Evolutionary conservation across 352 stramenopile species (phyloP).

Genomic region (Pilasporangium apinafurcum): DNA sequence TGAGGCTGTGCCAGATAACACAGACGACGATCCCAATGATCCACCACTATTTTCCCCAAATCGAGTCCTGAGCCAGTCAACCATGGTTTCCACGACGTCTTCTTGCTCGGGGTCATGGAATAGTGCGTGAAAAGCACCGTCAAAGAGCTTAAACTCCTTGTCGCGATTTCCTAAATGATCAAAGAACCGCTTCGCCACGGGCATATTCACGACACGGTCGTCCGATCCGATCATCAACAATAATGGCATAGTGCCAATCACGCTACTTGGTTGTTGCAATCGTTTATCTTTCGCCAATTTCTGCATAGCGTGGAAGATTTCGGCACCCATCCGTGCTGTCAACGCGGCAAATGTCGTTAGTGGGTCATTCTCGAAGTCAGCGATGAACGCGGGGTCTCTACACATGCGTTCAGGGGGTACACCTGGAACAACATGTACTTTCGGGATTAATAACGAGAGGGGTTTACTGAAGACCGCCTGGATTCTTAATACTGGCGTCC

Average conservation of each 20-base stretch:
- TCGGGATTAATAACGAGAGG: constrained; percentile 19
- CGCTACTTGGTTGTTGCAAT: constrained; percentile 10
- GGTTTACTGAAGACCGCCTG: too few relatives aligned
- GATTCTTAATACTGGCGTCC: neutral
- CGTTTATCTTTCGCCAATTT: constrained; percentile 20
- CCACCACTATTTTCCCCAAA: constrained; percentile 9
- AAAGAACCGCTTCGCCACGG: constrained; percentile 36
- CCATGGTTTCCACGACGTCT: constrained; percentile 32
- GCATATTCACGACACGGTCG: constrained; percentile 37
- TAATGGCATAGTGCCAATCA: constrained; percentile 16
- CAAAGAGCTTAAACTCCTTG: constrained; percentile 58
- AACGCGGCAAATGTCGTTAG: constrained; percentile 26
- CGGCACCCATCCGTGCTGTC: constrained; percentile 21
- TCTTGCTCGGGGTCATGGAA: constrained; percentile 54
- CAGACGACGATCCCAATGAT: neutral
- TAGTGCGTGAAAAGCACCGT: constrained; percentile 45
- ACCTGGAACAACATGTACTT: constrained; percentile 19
- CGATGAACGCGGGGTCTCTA: constrained; percentile 26
- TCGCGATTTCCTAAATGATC: constrained; percentile 34
- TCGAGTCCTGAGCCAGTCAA: constrained; percentile 23
- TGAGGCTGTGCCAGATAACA: too few relatives aligned
- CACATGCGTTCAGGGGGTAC: constrained; percentile 27
- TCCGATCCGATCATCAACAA: constrained; percentile 34
- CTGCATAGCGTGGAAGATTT: constrained; percentile 29
- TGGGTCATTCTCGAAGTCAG: constrained; percentile 23